These are phyloP conservation scores for Zygoascus hellenicus DNA, from an alignment of 1,139 yeast species.

Conservation along the genomic window DNA sequence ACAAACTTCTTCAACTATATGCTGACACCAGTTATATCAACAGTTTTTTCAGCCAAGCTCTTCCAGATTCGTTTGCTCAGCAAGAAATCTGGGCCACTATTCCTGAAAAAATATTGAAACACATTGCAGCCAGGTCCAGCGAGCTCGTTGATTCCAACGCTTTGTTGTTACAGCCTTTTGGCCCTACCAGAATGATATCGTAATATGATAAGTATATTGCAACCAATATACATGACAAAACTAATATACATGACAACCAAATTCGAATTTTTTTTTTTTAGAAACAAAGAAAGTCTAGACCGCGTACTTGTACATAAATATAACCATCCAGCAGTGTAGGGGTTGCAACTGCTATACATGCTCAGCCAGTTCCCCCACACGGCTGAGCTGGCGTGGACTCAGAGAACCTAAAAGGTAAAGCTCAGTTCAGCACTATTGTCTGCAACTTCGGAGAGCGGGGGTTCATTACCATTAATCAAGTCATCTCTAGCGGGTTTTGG, in stretches of 20 bases:
- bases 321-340: too few relatives aligned
- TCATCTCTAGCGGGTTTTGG: too few relatives aligned
- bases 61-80: neutral
- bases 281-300: too few relatives aligned
- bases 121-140: neutral
- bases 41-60: constrained; percentile 7
- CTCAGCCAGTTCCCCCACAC: too few relatives aligned
- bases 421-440: too few relatives aligned
- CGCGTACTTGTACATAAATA: too few relatives aligned
- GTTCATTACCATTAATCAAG: too few relatives aligned
- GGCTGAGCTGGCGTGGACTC: too few relatives aligned
- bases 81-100: neutral
- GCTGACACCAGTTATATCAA: constrained; percentile 10
- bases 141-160: constrained; percentile 4
- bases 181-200: neutral
- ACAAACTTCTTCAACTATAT: constrained; percentile 8
- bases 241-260: neutral
- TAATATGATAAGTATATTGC: neutral
- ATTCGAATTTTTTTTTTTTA: neutral
- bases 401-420: too few relatives aligned
- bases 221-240: neutral
- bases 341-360: too few relatives aligned
- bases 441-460: too few relatives aligned
- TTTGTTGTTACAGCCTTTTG: constrained; percentile 2
- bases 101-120: neutral